phyloP scores from a whole-genome alignment of 1,284 basidiomycete genomes.

The Kwoniella shivajii region DNA sequence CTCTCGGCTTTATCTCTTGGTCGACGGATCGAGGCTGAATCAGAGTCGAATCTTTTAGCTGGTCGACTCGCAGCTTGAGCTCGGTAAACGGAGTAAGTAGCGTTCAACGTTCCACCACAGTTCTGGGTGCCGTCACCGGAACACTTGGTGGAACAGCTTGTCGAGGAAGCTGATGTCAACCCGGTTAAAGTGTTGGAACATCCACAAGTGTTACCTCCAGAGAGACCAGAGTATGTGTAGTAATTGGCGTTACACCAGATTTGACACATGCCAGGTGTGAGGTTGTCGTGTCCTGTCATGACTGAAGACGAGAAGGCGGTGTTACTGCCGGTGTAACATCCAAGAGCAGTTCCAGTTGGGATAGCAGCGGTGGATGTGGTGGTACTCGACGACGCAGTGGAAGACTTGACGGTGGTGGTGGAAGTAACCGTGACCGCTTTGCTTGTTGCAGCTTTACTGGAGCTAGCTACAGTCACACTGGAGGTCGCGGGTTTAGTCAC shows the following conservation, averaged over 20 bases:
- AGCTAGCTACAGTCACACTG: neutral
- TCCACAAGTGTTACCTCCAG: slow-evolving; percentile 30
- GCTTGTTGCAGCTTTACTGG: slow-evolving; percentile 2
- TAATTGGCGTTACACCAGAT: slow-evolving; percentile 39
- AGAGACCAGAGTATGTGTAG: slow-evolving; percentile 28
- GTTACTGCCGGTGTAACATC: slow-evolving; percentile 23
- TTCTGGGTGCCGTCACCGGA: slow-evolving; percentile 23
- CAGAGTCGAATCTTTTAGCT: slow-evolving; percentile 12
- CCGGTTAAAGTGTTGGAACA: slow-evolving; percentile 27
- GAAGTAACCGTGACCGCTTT: slow-evolving; percentile 4
- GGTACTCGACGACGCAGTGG: slow-evolving; percentile 9
- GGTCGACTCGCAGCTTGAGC: slow-evolving; percentile 12
- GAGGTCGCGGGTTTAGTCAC: neutral
- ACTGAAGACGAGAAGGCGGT: slow-evolving; percentile 18
- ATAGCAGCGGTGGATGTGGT: slow-evolving; percentile 19
- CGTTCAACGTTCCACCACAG: slow-evolving; percentile 33
- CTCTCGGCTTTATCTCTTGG: neutral
- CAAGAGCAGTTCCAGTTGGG: slow-evolving; percentile 19
- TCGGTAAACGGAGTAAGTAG: slow-evolving; percentile 11
- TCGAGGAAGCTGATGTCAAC: slow-evolving; percentile 16
- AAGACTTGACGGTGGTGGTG: neutral
- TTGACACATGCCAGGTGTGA: slow-evolving; percentile 33
- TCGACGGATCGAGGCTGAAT: slow-evolving; percentile 3
- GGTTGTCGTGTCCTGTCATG: slow-evolving; percentile 29
- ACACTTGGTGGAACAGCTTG: slow-evolving; percentile 33